These are phyloP conservation scores for Aspergillus luchuensis DNA, from an alignment of 2,329 filamentous ascomycete species.

Conservation along the genomic window DNA sequence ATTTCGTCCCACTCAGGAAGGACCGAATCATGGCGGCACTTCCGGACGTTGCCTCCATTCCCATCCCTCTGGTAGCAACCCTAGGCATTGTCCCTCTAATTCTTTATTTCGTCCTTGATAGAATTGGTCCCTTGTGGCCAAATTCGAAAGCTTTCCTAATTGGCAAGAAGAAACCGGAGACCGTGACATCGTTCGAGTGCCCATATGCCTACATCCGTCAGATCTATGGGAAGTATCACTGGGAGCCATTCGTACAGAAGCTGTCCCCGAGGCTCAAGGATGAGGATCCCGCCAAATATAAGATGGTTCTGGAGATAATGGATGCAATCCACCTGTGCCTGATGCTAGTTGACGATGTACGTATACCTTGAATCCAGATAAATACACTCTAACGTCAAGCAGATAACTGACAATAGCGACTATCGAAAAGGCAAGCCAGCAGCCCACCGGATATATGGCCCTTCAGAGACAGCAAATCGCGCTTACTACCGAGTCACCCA, in stretches of 20 bases:
- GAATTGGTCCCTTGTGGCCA: constrained; percentile 16
- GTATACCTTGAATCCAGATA: neutral
- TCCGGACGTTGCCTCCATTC: constrained; percentile 9
- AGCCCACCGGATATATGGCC: constrained; percentile 24
- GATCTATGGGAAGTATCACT: constrained; percentile 26
- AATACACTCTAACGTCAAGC: neutral
- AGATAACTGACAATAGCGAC: constrained; percentile 27
- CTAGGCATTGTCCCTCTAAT: constrained; percentile 12
- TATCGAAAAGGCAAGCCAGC: constrained; percentile 25
- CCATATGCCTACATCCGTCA: constrained; percentile 25
- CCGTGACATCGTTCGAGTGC: constrained; percentile 21
- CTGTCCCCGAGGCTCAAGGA: constrained; percentile 20
- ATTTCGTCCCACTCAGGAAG: neutral
- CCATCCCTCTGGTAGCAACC: constrained; percentile 8
- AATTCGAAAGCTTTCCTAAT: constrained; percentile 20
- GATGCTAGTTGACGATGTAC: constrained; percentile 29
- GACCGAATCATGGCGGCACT: constrained; percentile 9
- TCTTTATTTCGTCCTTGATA: constrained; percentile 13
- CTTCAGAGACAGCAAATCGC: constrained; percentile 26
- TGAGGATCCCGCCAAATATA: constrained; percentile 20
- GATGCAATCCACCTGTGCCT: constrained; percentile 28
- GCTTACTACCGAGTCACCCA: constrained; percentile 27
- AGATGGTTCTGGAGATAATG: constrained; percentile 27
- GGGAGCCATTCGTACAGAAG: constrained; percentile 25
- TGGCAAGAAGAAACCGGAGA: constrained; percentile 18